phyloP scores from a whole-genome alignment of 1,139 yeast genomes.

The Pichia norvegensis region DNA sequence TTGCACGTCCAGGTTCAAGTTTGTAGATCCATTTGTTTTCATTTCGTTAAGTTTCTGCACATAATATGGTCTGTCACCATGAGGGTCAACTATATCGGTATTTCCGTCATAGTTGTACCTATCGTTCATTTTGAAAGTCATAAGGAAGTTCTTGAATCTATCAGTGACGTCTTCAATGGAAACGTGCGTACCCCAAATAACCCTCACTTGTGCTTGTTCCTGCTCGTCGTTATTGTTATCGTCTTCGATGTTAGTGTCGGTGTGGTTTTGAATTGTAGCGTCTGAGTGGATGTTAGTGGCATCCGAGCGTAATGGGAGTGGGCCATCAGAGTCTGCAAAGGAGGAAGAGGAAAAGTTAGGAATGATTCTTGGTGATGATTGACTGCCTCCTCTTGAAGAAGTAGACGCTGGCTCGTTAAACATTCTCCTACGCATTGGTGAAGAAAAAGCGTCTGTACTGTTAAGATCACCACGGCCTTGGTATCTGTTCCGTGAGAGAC shows the following conservation, averaged over 20 bases:
- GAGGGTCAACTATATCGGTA: conserved; percentile 35
- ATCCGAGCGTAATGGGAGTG: conserved; percentile 30
- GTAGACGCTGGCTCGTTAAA: conserved; percentile 25
- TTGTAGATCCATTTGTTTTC: conserved; percentile 72
- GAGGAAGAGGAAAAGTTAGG: background rate
- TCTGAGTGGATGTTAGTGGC: conserved; percentile 4
- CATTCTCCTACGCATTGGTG: conserved; percentile 37
- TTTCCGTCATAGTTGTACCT: conserved; percentile 48
- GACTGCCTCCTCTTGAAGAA: conserved; percentile 12
- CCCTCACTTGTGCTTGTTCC: conserved; percentile 60
- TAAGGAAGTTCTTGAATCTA: conserved; percentile 71
- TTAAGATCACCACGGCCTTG: conserved; percentile 47
- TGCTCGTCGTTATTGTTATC: background rate
- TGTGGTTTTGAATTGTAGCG: background rate
- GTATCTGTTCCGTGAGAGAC: conserved; percentile 19
- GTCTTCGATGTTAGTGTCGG: background rate
- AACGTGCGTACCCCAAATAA: conserved; percentile 98
- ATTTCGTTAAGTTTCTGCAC: conserved; percentile 65
- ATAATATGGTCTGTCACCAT: conserved; percentile 62
- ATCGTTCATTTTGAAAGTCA: conserved; percentile 74
- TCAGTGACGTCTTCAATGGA: conserved; percentile 81
- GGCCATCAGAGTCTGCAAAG: conserved; percentile 6
- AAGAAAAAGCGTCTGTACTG: conserved; percentile 46
- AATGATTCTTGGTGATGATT: conserved; percentile 2
- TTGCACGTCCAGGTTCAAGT: conserved; percentile 75